These are phyloP conservation scores for Penicillium coffeae DNA, from an alignment of 495 filamentous ascomycete genomes.

Conservation along the genomic window DNA sequence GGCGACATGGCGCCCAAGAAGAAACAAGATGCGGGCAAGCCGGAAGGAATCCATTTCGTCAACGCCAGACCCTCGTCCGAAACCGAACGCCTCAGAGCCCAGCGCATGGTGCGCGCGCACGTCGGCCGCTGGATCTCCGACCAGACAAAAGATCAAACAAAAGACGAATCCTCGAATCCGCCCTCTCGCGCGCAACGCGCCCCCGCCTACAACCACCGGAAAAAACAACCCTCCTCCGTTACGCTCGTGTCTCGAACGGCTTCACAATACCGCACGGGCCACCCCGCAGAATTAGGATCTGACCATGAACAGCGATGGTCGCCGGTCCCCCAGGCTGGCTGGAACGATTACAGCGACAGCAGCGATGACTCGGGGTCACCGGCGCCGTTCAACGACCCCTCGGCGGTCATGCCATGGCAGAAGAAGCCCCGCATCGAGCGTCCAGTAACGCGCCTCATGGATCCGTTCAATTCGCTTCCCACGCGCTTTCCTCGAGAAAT, in stretches of 20 bases:
- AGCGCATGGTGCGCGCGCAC: conserved; percentile 36
- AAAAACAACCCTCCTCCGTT: not conserved
- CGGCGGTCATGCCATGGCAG: not conserved
- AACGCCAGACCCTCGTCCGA: conserved; percentile 39
- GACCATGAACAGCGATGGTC: not conserved
- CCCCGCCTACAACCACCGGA: not conserved
- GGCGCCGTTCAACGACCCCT: not conserved
- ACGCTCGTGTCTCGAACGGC: not conserved
- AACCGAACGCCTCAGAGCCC: conserved; percentile 25
- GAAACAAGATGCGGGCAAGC: conserved; percentile 23
- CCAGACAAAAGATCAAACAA: conserved; percentile 36
- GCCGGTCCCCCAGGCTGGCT: not conserved
- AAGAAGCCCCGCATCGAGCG: conserved; percentile 15
- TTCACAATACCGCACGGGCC: not conserved
- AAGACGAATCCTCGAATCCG: not conserved
- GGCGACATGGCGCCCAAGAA: conserved; percentile 25
- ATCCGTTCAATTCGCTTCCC: conserved; percentile 34
- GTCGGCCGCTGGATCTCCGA: conserved; percentile 42
- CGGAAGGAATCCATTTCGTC: conserved; percentile 36
- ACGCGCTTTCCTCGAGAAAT: conserved; percentile 19
- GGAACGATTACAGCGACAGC: not conserved
- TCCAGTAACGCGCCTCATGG: conserved; percentile 20
- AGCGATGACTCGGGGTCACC: not conserved
- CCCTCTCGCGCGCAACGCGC: too few relatives aligned
- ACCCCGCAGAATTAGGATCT: not conserved